These are phyloP conservation scores for Dichomitus squalens DNA, from an alignment of 1,284 basidiomycete species.

Conservation along the genomic window DNA sequence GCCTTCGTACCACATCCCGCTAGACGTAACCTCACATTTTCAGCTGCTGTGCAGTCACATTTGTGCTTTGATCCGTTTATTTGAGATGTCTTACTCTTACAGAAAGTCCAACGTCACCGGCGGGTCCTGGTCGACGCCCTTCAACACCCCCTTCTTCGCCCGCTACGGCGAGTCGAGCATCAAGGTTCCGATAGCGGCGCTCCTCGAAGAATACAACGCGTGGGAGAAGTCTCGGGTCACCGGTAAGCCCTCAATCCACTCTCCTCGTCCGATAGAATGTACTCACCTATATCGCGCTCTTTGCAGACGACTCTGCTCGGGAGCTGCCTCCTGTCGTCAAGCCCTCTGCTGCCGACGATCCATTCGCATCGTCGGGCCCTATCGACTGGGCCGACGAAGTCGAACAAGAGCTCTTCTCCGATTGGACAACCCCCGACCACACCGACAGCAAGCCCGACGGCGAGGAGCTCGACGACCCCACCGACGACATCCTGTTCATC, in stretches of 20 bases:
- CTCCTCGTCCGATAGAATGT: no score
- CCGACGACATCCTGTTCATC: no score
- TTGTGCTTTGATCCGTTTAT: no score
- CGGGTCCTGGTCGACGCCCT: conserved; percentile 5
- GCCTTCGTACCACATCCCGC: no score
- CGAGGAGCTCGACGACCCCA: no score
- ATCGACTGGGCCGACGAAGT: neutral
- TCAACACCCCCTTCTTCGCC: conserved; percentile 1
- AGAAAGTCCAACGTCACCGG: neutral
- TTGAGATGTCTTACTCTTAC: no score
- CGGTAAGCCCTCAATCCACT: neutral
- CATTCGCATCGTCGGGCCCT: neutral
- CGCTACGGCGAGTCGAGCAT: neutral
- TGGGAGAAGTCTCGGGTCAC: neutral
- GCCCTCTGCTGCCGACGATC: neutral
- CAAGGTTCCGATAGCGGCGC: neutral
- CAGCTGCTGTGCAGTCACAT: no score
- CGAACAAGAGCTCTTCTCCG: neutral
- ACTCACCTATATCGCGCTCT: no score
- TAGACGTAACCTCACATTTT: no score
- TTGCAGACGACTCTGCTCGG: no score
- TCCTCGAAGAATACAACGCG: neutral
- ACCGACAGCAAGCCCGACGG: neutral
- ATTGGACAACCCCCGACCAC: no score
- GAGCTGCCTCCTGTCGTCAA: no score